Evolutionary conservation across 345 rosid species (phyloP).

Genomic region (Adansonia digitata): DNA sequence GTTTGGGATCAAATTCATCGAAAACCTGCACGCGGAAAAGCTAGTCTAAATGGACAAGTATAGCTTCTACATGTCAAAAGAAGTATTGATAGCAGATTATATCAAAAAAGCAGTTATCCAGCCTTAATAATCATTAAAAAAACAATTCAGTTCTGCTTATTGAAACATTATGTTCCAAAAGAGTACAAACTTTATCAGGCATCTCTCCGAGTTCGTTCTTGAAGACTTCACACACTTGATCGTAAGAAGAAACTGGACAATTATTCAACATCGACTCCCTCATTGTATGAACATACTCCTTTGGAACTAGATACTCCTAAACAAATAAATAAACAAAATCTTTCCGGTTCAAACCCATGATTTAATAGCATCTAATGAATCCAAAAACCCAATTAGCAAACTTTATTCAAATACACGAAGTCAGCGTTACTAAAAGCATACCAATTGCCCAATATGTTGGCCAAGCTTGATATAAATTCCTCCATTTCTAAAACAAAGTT

Average conservation of each 20-base stretch:
- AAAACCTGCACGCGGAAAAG: conserved; percentile 45
- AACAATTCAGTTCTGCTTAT: not conserved
- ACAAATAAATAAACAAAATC: conserved; percentile 9
- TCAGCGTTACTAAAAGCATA: conserved; percentile 26
- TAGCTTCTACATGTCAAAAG: not conserved
- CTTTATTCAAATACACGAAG: not conserved
- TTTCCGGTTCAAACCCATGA: not conserved
- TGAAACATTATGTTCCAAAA: not conserved
- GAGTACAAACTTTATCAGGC: conserved; percentile 67
- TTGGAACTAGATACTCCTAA: conserved; percentile 85
- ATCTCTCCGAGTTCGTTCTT: conserved; percentile 81
- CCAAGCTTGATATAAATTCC: conserved; percentile 97
- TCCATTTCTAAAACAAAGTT: conserved; percentile 84
- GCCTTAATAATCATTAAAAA: not conserved
- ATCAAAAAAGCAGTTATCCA: conserved; percentile 5
- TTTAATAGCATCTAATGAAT: conserved; percentile 4
- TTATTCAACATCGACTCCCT: conserved; percentile 89
- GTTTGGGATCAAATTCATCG: conserved; percentile 78
- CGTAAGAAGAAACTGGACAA: conserved; percentile 89
- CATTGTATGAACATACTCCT: conserved; percentile 78
- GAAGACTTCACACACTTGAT: conserved; percentile 89
- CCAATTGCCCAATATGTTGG: conserved; percentile 87
- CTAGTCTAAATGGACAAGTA: not conserved
- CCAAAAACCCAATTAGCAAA: not conserved
- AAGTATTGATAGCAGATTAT: not conserved